Conservation (phyloP, 75 land plant species). For the Azolla pinnata region DNA sequence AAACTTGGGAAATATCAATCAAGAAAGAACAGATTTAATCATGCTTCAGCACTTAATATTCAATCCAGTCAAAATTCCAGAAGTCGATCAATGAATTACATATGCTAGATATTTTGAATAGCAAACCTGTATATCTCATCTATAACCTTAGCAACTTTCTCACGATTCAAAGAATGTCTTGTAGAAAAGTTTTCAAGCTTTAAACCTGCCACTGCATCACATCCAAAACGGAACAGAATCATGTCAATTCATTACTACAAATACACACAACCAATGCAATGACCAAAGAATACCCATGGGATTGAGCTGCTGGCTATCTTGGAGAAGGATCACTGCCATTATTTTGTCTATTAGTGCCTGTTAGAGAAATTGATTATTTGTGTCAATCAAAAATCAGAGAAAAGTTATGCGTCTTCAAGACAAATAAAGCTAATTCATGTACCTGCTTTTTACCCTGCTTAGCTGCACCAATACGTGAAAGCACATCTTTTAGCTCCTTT, state of each 20-base stretch:
- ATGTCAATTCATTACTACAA: neutral
- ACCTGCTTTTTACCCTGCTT: constrained; percentile 72
- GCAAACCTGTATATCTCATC: constrained; percentile 26
- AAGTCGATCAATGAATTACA: no score
- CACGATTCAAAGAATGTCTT: constrained; percentile 3
- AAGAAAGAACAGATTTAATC: no score
- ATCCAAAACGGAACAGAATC: neutral
- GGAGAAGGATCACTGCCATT: constrained; percentile 17
- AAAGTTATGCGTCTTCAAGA: no score
- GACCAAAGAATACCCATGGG: neutral
- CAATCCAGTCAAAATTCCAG: no score
- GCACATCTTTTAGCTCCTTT: constrained; percentile 56
- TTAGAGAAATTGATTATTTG: no score
- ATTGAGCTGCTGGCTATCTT: constrained; percentile 4
- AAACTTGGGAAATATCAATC: no score
- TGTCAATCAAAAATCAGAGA: no score
- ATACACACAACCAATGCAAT: neutral
- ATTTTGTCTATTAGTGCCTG: constrained; percentile 40
- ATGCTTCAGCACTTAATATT: no score
- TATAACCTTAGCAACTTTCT: constrained; percentile 24
- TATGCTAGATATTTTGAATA: no score
- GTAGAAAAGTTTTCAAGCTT: neutral
- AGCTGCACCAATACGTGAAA: constrained; percentile 37
- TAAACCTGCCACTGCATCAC: constrained; percentile 1
- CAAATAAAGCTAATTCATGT: no score